These are phyloP conservation scores for Termitomyces sp. DNA, from an alignment of 768 basidiomycete species.

Conservation along the genomic window DNA sequence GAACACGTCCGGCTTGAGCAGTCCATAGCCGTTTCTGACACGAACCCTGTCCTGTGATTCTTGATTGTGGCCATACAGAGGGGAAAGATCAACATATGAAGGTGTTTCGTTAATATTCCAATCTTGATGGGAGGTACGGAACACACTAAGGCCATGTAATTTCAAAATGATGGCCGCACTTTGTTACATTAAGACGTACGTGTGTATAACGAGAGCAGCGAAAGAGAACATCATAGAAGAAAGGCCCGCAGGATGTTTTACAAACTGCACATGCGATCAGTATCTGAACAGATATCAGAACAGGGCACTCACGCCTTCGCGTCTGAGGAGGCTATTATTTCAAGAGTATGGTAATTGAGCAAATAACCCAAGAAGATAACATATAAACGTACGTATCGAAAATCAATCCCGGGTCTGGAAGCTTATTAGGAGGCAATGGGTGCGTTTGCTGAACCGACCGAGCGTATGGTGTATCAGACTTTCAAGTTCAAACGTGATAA, in stretches of 20 bases:
- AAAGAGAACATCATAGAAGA: constrained; percentile 79
- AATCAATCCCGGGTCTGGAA: constrained; percentile 76
- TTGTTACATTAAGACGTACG: constrained; percentile 27
- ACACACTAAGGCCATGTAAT: constrained; percentile 43
- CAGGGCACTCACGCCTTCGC: constrained; percentile 48
- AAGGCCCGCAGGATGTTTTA: constrained; percentile 71
- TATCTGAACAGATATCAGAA: background rate
- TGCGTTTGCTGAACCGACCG: constrained; percentile 72
- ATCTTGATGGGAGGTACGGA: constrained; percentile 71
- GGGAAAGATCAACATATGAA: constrained; percentile 80
- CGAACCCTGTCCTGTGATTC: constrained; percentile 52
- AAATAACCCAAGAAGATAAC: background rate
- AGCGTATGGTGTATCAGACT: constrained; percentile 74
- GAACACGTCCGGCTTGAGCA: constrained; percentile 65
- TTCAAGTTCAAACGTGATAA: background rate
- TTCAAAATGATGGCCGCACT: background rate
- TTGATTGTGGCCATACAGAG: constrained; percentile 75
- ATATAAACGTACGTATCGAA: constrained; percentile 58
- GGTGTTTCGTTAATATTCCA: constrained; percentile 77
- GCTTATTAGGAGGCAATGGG: constrained; percentile 56
- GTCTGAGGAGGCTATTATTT: constrained; percentile 44
- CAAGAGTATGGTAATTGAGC: background rate
- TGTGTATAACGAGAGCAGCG: constrained; percentile 79
- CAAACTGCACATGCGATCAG: constrained; percentile 39
- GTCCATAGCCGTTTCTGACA: constrained; percentile 56